Conservation (phyloP, 2,329 filamentous ascomycete species). For the Fusarium poae region DNA sequence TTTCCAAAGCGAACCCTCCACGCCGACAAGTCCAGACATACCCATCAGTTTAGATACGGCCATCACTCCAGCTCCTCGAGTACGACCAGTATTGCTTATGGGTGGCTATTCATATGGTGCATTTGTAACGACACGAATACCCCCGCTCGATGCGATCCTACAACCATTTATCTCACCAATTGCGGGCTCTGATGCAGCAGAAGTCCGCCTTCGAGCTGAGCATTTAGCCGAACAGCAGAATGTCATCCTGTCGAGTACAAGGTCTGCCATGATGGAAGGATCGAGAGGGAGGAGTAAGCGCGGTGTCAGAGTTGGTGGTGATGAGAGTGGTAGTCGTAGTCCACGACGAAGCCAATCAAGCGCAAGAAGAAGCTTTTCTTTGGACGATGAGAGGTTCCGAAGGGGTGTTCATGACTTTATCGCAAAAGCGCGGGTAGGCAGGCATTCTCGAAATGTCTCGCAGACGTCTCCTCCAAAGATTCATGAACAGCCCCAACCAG, state of each 20-base stretch:
- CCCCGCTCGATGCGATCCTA: conserved; percentile 71
- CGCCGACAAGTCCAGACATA: conserved; percentile 9
- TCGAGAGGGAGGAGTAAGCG: conserved; percentile 48
- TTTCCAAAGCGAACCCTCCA: conserved; percentile 12
- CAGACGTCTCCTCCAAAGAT: conserved; percentile 25
- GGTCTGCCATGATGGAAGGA: conserved; percentile 51
- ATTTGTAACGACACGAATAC: conserved; percentile 80
- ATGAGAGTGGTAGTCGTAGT: conserved; percentile 58
- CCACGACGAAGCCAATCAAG: conserved; percentile 58
- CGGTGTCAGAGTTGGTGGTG: conserved; percentile 64
- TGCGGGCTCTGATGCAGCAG: conserved; percentile 70
- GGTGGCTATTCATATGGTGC: conserved; percentile 94
- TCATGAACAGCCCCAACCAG: conserved; percentile 18
- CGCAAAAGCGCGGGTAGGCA: conserved; percentile 53
- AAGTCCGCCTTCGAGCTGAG: conserved; percentile 77
- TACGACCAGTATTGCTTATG: conserved; percentile 65
- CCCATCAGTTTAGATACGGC: conserved; percentile 4
- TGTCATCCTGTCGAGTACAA: conserved; percentile 57
- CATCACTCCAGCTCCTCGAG: background rate
- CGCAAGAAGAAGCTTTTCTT: conserved; percentile 54
- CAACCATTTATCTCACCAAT: conserved; percentile 67
- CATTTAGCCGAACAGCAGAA: conserved; percentile 75
- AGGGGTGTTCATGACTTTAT: conserved; percentile 64
- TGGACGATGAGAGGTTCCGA: conserved; percentile 63
- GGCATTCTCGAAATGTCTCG: conserved; percentile 35